Evolutionary conservation across 495 filamentous ascomycete species (phyloP), one percentile per base, ranked within the genome.

Genomic region (Filosporella fistucella): DNA sequence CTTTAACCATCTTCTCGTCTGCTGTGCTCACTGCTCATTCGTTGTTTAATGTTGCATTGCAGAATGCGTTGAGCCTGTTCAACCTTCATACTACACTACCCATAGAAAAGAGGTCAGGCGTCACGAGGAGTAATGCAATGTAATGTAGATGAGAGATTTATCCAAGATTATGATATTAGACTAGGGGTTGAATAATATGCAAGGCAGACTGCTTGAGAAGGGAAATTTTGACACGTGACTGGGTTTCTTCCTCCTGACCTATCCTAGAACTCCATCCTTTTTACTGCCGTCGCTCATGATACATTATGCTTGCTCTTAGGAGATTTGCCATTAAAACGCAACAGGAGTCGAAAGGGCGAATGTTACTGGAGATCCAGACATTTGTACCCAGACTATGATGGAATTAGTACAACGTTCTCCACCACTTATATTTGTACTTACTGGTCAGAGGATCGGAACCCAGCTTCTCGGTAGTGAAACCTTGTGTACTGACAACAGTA

Each of bases 371-470:
- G 70, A 67, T 24, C 79, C 80, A 21, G 69, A 62, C 40, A 84
- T 62, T 14, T 32, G 3, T 2, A 72, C 73, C 80, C 76, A 84
- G 26, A 81, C n/a, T n/a, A n/a, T n/a, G n/a, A n/a, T n/a, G n/a
- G n/a, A n/a, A n/a, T n/a, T n/a, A n/a, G n/a, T n/a, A n/a, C n/a
- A n/a, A n/a, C n/a, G n/a, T n/a, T n/a, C n/a, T n/a, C n/a, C n/a
- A n/a, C n/a, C n/a, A n/a, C n/a, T n/a, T n/a, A n/a, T n/a, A n/a
- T n/a, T n/a, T n/a, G n/a, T n/a, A n/a, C n/a, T n/a, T n/a, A n/a
- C n/a, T 70, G 4, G 80, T 83, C 30, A 75, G 56, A 12, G 80
- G 78, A 55, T 84, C 80, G 26, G 45, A 68, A 4, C 80, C 80
- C 4, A 81, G 42, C 63, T 81, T 63, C 58, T 84, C 80, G 20